Evolutionary conservation across 1,284 basidiomycete genomes (phyloP), one percentile per base, ranked within the genome.

Genomic region (Cutaneotrichosporon arboriforme): DNA sequence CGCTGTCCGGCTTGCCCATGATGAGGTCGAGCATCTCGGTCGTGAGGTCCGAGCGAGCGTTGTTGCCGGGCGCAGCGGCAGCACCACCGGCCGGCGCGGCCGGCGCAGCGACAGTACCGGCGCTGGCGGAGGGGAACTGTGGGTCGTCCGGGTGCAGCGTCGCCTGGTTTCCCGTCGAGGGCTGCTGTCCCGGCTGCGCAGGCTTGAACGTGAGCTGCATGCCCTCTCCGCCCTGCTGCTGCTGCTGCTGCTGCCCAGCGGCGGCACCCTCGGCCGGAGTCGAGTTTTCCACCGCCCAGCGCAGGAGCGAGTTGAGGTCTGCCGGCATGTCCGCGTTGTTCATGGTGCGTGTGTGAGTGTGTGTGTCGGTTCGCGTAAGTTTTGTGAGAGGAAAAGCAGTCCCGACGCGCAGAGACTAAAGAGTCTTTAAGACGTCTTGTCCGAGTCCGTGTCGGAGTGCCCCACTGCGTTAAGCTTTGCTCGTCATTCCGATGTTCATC

Each of bases 11-110:
- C 66, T 86, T 89, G 21, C 91, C 91, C 52, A 96, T 79, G 63
- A 96, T 90, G 66, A 83, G 72, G 66, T 93, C 89, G 61, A 94
- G 85, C 60, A 94, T 82, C 36, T 77, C 88, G 1, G 89, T 65
- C 13, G 64, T 67, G 31, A 74, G 55, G 43, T 70, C 64, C 7
- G 26, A 31, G 26, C 49, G 49, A 31, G 60, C 53, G 40, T 51
- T 52, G 18, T 60, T 50, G 15, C 34, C 41, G 8, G 51, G 17
- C 21, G 34, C 45, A 17, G 48, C 26, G 2, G 44, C 34, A 31
- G 26, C 26, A 31, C 7, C 26, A 31, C 7, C 26, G 26, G 26
- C 26, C 26, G 10, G 26, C 26, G 26, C 26, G 10, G 26, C 26
- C 7, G 26, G 26, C 26, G 26, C 26, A 10, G 26, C 26, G 26